Evolutionary conservation across 768 basidiomycete genomes (phyloP).

Genomic region (Kwoniella dendrophila): DNA sequence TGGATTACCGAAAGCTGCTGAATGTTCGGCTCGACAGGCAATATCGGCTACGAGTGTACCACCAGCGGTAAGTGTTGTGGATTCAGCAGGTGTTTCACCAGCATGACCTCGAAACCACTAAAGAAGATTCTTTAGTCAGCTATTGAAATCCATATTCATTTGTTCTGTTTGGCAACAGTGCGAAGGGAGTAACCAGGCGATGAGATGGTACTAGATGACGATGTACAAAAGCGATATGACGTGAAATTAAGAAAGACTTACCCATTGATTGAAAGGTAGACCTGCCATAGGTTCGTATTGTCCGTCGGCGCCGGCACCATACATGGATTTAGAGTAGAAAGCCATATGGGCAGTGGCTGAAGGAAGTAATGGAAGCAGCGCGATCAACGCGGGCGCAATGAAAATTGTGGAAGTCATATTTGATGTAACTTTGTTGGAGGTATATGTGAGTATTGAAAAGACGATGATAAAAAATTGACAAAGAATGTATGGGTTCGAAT

Average conservation of each 20-base stretch:
- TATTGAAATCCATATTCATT: neutral
- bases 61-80: slow-evolving; percentile 33
- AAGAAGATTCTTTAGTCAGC: neutral
- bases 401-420: no score
- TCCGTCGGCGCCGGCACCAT: slow-evolving; percentile 24
- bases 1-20: slow-evolving; percentile 36
- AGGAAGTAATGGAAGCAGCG: slow-evolving; percentile 24
- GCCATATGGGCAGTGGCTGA: slow-evolving; percentile 24
- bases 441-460: no score
- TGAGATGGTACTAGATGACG: no score
- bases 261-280: slow-evolving; percentile 32
- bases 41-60: slow-evolving; percentile 30
- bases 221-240: neutral
- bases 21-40: slow-evolving; percentile 35
- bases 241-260: slow-evolving; percentile 2
- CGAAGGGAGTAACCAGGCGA: no score
- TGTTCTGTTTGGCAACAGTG: neutral
- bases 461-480: no score
- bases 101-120: slow-evolving; percentile 43
- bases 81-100: slow-evolving; percentile 12
- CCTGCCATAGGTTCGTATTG: slow-evolving; percentile 17
- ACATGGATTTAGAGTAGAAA: slow-evolving; percentile 22
- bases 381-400: slow-evolving; percentile 8
- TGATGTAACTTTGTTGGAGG: no score
- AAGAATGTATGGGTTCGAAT: no score